These are phyloP conservation scores for Paramecium bursaria DNA, from an alignment of 73 alveolate species.

Conservation along the genomic window DNA sequence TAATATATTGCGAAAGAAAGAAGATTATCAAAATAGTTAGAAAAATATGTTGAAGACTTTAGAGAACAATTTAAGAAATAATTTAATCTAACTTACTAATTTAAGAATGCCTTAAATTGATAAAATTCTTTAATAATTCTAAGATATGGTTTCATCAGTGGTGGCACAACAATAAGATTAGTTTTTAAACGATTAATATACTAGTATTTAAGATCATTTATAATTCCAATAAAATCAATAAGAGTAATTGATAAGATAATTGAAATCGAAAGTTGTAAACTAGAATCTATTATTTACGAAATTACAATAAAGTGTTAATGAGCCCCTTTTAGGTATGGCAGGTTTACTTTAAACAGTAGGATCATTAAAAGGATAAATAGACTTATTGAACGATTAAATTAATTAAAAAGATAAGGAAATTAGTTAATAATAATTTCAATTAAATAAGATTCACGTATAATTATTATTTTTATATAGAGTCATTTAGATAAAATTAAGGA, in stretches of 20 bases:
- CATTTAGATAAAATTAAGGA: slow-evolving; percentile 14
- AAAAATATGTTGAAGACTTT: neutral
- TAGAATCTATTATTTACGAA: slow-evolving; percentile 10
- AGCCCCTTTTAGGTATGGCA: slow-evolving; percentile 50
- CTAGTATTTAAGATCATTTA: neutral
- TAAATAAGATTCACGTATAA: too few relatives aligned
- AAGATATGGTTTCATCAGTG: neutral
- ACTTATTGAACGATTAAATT: neutral
- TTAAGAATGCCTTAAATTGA: too few relatives aligned
- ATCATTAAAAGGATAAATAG: neutral
- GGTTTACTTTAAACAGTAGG: slow-evolving; percentile 51
- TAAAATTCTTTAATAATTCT: too few relatives aligned
- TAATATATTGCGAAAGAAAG: neutral
- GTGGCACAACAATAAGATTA: slow-evolving; percentile 21
- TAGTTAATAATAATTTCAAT: neutral
- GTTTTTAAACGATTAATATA: slow-evolving; percentile 1
- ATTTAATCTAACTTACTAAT: neutral
- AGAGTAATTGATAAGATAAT: slow-evolving; percentile 23
- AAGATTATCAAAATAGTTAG: neutral
- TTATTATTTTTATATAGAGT: neutral
- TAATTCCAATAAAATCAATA: slow-evolving; percentile 11
- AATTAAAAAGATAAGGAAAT: slow-evolving; percentile 23
- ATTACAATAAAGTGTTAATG: slow-evolving; percentile 48
- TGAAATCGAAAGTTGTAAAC: slow-evolving; percentile 8
- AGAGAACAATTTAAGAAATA: slow-evolving; percentile 10